A percentile compares a stretch with the other conserved stretches of the same genome.
Conservation (phyloP, 1,284 basidiomycete genomes). For the Naganishia liquefaciens region DNA sequence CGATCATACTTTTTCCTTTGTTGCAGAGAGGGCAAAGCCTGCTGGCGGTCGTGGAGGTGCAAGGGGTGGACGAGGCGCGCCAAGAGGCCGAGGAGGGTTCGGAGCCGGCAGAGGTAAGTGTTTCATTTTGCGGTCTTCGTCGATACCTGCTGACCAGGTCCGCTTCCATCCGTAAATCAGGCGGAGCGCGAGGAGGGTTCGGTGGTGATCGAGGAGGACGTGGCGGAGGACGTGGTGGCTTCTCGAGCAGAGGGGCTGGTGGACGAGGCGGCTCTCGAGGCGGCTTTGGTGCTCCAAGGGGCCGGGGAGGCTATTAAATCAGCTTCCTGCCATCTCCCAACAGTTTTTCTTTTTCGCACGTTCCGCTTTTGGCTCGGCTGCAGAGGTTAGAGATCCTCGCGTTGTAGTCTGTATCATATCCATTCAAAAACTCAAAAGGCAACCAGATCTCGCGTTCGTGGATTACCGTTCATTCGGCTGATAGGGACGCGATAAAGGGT, state of each 20-base stretch:
- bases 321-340: constrained; percentile 1
- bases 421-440: not conserved
- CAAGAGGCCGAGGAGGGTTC: constrained; percentile 34
- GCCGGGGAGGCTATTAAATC: constrained; percentile 16
- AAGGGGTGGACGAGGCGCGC: constrained; percentile 33
- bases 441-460: no score
- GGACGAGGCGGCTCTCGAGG: no score
- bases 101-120: constrained; percentile 10
- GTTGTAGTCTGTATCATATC: constrained; percentile 23
- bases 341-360: constrained; percentile 1
- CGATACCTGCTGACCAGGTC: not conserved
- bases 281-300: no score
- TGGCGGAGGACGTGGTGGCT: constrained; percentile 29
- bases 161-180: no score
- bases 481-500: no score
- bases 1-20: constrained; percentile 23
- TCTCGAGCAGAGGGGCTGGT: not conserved
- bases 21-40: constrained; percentile 54
- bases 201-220: constrained; percentile 23
- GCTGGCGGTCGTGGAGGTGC: constrained; percentile 45
- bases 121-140: no score
- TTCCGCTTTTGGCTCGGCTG: not conserved
- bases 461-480: no score
- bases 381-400: not conserved
- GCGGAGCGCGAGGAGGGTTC: no score